Base-by-base conservation (phyloP, 257 asterid species). In the Linderniella brevidens region DNA sequence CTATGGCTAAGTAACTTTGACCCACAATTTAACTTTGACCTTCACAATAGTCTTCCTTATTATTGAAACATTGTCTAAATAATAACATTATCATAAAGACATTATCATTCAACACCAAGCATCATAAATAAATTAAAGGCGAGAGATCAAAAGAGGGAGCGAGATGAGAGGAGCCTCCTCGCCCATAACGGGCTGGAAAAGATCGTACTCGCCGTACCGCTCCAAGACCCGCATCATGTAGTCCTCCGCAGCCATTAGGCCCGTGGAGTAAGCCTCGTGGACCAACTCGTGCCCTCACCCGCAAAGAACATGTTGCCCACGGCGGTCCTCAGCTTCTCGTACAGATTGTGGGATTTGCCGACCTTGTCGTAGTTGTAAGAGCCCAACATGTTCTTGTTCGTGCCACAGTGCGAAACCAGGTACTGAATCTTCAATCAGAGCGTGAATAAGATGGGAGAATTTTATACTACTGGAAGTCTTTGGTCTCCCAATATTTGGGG, bases 191-290 rank as follows among this genome's bases (percentile, higher is more conserved):
- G 92, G 72, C 62, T 78, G 83, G 68, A 82, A 75, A 13, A 75
- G 69, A 64, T 86, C 92, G 64, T 76, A 49, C 57, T 73, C 93
- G 3, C 96, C 94, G 0, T 82, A 75, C 44, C 93, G 71, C 65
- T 82, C 94, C 48, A 86, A 58, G 11, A 86, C 92, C 5, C 85
- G 86, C 97, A 86, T 86, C 63, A 77, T 69, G 72, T 93, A 86
- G 58, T 69, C 92, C 65, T 86, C 92, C 11, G 94, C 94, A 17
- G 97, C 93, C 93, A 77, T 71, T 54, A 77, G 46, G 12, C 94
- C 94, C 0, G 97, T 79, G 15, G 93, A 74, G 59, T 77, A 86
- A 5, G 97, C 97, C 9, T 94, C 94, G 18, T 79, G 97, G 19
- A 86, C 92, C 0, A 92, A 82, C 35, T 51, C 45, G 56, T 51